These are phyloP conservation scores for Keithomyces neogunnii DNA, from an alignment of 2,329 filamentous ascomycete species.

Conservation along the genomic window DNA sequence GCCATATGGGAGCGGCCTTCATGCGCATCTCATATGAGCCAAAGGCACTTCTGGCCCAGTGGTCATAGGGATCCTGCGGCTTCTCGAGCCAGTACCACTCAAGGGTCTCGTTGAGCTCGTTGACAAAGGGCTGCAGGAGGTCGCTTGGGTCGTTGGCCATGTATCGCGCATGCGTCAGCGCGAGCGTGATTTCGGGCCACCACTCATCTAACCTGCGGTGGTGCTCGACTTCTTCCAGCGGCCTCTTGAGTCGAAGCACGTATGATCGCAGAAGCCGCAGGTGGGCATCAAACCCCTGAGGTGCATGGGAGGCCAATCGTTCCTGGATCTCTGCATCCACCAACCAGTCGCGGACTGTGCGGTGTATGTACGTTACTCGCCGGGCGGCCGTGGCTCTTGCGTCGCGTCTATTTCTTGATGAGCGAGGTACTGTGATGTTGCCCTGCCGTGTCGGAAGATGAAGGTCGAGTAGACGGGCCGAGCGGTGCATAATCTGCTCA, in stretches of 20 bases:
- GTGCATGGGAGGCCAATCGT: conserved; percentile 6
- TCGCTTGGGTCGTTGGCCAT: conserved; percentile 11
- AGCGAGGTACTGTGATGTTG: conserved; percentile 9
- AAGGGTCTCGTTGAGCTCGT: conserved; percentile 19
- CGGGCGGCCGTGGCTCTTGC: conserved; percentile 5
- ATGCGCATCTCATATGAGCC: conserved; percentile 22
- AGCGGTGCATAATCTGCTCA: conserved; percentile 10
- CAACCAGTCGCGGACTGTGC: conserved; percentile 26
- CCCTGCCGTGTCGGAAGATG: conserved; percentile 11
- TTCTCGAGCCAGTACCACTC: conserved; percentile 22
- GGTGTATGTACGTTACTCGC: conserved; percentile 23
- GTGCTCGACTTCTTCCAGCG: conserved; percentile 24
- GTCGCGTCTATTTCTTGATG: conserved; percentile 1
- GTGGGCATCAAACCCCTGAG: conserved; percentile 19
- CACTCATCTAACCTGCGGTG: conserved; percentile 29
- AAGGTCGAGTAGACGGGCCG: conserved; percentile 18
- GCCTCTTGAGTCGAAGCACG: conserved; percentile 22
- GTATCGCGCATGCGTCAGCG: conserved; percentile 26
- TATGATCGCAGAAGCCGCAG: conserved; percentile 24
- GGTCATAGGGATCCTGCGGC: conserved; percentile 17
- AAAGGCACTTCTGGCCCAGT: conserved; percentile 25
- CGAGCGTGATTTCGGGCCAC: conserved; percentile 28
- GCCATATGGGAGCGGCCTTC: conserved; percentile 18
- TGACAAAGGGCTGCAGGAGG: conserved; percentile 14
- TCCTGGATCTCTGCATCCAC: conserved; percentile 15